Evolutionary conservation across 192 early-diverging fungal genomes (phyloP).

Genomic region (Dimargaris cristalligena): DNA sequence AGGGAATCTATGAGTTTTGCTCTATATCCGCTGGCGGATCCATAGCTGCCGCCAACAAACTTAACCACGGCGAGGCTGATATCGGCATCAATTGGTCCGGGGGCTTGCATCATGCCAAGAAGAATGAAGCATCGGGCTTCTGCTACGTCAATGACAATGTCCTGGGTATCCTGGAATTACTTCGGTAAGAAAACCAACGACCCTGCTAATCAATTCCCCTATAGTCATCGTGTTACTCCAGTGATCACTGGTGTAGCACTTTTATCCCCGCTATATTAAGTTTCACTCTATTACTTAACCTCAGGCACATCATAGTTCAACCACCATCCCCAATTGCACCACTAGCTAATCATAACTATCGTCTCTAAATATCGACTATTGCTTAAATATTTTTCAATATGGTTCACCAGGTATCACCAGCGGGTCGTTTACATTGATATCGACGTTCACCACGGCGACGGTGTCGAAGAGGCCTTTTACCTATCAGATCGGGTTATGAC

Average conservation of each 20-base stretch:
- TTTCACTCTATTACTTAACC: too few relatives aligned
- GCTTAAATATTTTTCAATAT: too few relatives aligned
- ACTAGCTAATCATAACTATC: too few relatives aligned
- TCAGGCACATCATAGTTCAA: too few relatives aligned
- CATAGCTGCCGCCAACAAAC: constrained; percentile 74
- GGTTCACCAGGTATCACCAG: too few relatives aligned
- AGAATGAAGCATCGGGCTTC: constrained; percentile 88
- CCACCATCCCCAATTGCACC: too few relatives aligned
- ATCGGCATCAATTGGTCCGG: constrained; percentile 94
- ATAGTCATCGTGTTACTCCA: too few relatives aligned
- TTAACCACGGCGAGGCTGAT: constrained; percentile 66
- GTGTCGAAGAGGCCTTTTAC: constrained; percentile 98
- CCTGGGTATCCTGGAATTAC: constrained; percentile 74
- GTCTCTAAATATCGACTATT: too few relatives aligned
- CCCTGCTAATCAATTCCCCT: too few relatives aligned
- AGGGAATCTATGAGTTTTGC: constrained; percentile 91
- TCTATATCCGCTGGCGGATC: constrained; percentile 80
- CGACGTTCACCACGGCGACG: constrained; percentile 98
- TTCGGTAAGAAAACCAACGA: too few relatives aligned
- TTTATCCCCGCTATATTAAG: too few relatives aligned
- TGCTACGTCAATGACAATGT: constrained; percentile 99
- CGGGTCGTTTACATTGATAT: constrained; percentile 96
- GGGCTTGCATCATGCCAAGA: constrained; percentile 95
- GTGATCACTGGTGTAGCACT: too few relatives aligned
- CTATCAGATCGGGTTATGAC: constrained; percentile 99